Conservation (phyloP, 495 filamentous ascomycete genomes). For the Daldinia loculata region DNA sequence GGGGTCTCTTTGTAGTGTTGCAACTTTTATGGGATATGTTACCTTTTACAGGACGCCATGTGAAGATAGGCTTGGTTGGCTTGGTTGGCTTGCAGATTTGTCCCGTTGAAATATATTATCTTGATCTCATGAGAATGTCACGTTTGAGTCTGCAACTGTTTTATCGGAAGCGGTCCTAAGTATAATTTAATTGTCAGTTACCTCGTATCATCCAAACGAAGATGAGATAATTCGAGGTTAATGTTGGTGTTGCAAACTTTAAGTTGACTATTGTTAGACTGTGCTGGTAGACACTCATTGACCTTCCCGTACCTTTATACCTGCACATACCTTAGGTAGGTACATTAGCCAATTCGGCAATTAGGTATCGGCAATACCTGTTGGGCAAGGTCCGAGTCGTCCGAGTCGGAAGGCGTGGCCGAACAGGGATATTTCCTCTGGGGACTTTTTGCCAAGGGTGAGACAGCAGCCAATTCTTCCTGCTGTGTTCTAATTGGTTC, state of each 20-base stretch:
- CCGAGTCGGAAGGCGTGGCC: constrained; percentile 20
- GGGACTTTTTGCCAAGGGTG: constrained; percentile 12
- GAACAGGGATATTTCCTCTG: constrained; percentile 21
- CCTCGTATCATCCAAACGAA: background rate
- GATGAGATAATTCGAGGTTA: background rate
- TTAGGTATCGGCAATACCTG: background rate
- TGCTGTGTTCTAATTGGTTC: constrained; percentile 29
- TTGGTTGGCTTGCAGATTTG: background rate
- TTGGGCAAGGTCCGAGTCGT: constrained; percentile 14
- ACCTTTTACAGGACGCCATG: background rate
- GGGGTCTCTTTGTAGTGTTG: constrained; percentile 6
- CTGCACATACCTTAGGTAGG: background rate
- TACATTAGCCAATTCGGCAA: background rate
- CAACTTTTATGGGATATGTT: background rate
- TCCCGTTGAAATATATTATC: background rate
- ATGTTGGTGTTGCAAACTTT: background rate
- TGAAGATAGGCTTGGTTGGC: background rate
- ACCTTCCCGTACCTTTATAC: background rate
- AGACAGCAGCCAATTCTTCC: constrained; percentile 25
- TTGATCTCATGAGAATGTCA: background rate
- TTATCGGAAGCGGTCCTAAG: background rate
- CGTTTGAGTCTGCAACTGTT: background rate
- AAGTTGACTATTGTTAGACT: no score
- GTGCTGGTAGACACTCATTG: background rate
- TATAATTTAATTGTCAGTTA: background rate